phyloP scores from a whole-genome alignment of 2,329 filamentous ascomycete genomes.

The Alternaria conjuncta region DNA sequence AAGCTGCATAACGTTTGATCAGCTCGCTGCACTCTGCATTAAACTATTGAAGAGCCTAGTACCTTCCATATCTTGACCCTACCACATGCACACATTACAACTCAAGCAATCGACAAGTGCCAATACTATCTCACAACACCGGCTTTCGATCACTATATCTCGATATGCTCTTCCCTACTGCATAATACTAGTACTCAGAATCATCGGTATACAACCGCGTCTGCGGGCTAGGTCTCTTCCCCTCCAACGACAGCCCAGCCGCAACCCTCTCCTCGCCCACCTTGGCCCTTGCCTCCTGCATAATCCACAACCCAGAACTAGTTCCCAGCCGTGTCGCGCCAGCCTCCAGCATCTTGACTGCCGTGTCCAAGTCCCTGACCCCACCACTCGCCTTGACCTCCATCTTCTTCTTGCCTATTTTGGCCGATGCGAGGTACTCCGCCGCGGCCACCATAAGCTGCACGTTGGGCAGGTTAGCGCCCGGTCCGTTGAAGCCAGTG shows the following conservation, averaged over 20 bases:
- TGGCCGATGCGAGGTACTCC: conserved; percentile 50
- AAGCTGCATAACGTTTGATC: not conserved
- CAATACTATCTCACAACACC: not conserved
- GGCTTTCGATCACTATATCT: not conserved
- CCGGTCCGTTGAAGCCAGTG: conserved; percentile 64
- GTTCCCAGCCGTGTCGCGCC: conserved; percentile 64
- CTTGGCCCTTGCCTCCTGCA: conserved; percentile 52
- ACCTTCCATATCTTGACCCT: not conserved
- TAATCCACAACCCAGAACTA: conserved; percentile 62
- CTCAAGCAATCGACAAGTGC: not conserved
- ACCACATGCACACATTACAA: not conserved
- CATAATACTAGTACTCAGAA: conserved; percentile 15
- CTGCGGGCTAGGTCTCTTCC: conserved; percentile 28
- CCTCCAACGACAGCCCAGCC: conserved; percentile 18
- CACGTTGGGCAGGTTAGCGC: conserved; percentile 61
- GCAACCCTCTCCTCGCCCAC: conserved; percentile 32
- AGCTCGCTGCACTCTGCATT: not conserved
- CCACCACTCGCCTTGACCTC: conserved; percentile 67
- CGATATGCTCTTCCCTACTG: not conserved
- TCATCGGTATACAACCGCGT: conserved; percentile 49
- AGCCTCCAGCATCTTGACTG: conserved; percentile 61
- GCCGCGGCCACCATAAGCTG: conserved; percentile 60
- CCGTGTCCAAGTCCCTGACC: conserved; percentile 58
- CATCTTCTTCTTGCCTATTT: conserved; percentile 45
- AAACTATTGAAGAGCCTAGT: not conserved